These are phyloP conservation scores for Thielaviopsis cerberus DNA, from an alignment of 2,329 filamentous ascomycete genomes.

Conservation along the genomic window DNA sequence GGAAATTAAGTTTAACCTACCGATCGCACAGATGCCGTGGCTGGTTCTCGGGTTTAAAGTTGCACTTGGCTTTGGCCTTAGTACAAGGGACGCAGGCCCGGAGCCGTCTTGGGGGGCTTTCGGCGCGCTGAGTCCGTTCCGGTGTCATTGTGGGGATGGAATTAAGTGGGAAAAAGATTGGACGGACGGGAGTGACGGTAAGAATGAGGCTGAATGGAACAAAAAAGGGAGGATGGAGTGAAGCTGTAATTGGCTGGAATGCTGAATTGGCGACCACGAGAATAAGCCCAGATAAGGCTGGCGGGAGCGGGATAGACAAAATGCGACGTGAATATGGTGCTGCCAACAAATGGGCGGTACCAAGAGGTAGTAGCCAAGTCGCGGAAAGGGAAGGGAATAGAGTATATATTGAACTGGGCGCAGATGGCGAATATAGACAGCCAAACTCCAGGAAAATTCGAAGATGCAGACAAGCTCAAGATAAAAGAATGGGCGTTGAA, in stretches of 20 bases:
- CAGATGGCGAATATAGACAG: neutral
- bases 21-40: slow-evolving; percentile 11
- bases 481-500: neutral
- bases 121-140: neutral
- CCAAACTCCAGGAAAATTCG: neutral
- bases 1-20: slow-evolving; percentile 1
- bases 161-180: neutral
- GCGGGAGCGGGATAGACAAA: neutral
- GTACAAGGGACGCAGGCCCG: slow-evolving; percentile 13
- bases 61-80: slow-evolving; percentile 13
- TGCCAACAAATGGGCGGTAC: neutral
- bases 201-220: neutral
- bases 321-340: neutral
- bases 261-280: neutral
- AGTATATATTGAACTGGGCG: too few species aligned
- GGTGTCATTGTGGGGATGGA: neutral
- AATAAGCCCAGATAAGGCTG: neutral
- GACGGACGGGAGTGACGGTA: neutral
- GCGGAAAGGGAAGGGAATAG: neutral
- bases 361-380: neutral
- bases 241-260: neutral
- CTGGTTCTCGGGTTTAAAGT: slow-evolving; percentile 11
- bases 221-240: neutral
- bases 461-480: neutral
- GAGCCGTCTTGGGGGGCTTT: slow-evolving; percentile 13